phyloP scores from a whole-genome alignment of 2,329 filamentous ascomycete species.

The Acrocalymma vagum region DNA sequence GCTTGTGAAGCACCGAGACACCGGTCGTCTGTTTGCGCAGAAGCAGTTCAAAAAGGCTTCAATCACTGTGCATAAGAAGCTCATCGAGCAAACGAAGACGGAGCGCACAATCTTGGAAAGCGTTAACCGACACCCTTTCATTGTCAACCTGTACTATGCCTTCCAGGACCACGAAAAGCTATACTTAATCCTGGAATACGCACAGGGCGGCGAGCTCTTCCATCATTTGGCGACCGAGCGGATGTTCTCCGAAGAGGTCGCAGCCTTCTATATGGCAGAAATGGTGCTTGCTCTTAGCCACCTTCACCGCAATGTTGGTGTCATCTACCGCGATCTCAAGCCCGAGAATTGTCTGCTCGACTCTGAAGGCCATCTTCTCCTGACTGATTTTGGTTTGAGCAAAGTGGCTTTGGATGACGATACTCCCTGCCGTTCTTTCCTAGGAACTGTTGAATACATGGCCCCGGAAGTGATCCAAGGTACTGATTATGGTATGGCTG shows the following conservation, averaged over 20 bases:
- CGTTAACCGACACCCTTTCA: slow-evolving; percentile 95
- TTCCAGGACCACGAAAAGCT: slow-evolving; percentile 98
- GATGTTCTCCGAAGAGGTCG: slow-evolving; percentile 90
- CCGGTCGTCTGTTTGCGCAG: slow-evolving; percentile 91
- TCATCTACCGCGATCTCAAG: slow-evolving; percentile 96
- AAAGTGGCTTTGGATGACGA: slow-evolving; percentile 86
- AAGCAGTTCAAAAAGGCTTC: slow-evolving; percentile 99
- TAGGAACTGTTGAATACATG: slow-evolving; percentile 99
- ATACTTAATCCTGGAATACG: slow-evolving; percentile 97
- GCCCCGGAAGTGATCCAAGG: slow-evolving; percentile 92
- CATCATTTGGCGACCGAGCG: slow-evolving; percentile 92
- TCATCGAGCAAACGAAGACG: slow-evolving; percentile 97
- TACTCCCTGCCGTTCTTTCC: slow-evolving; percentile 82
- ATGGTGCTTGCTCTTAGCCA: slow-evolving; percentile 95
- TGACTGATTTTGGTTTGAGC: slow-evolving; percentile 96
- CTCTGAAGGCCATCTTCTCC: slow-evolving; percentile 85
- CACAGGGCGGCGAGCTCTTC: slow-evolving; percentile 95
- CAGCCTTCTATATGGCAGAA: slow-evolving; percentile 98
- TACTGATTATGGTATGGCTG: slow-evolving; percentile 88
- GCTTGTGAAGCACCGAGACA: slow-evolving; percentile 87
- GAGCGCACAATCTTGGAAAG: slow-evolving; percentile 95
- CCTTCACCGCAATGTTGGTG: slow-evolving; percentile 88
- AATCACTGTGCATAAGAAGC: slow-evolving; percentile 91
- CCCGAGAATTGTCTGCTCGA: slow-evolving; percentile 97
- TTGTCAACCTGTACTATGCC: slow-evolving; percentile 97